phyloP scores from a whole-genome alignment of 352 stramenopile genomes.

The Phytopythium helicoides region DNA sequence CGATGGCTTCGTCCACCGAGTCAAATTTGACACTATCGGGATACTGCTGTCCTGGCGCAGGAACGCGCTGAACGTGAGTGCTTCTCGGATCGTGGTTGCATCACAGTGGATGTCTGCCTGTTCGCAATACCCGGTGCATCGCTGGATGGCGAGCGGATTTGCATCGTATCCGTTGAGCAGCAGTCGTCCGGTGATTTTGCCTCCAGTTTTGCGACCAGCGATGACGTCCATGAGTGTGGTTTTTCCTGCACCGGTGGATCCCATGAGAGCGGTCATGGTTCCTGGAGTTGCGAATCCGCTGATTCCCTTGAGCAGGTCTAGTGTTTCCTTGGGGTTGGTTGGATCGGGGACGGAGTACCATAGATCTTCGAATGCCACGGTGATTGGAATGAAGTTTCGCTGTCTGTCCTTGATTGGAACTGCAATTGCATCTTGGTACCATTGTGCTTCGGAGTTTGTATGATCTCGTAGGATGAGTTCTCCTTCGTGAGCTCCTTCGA shows the following conservation, averaged over 20 bases:
- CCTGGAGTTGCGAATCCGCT: constrained; percentile 30
- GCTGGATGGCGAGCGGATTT: constrained; percentile 13
- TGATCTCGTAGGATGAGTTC: constrained; percentile 6
- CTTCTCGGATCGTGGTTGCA: constrained; percentile 37
- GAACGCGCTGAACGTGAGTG: constrained; percentile 77
- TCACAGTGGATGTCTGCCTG: constrained; percentile 20
- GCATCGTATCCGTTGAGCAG: constrained; percentile 75
- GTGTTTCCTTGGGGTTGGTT: constrained; percentile 12
- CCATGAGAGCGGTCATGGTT: constrained; percentile 38
- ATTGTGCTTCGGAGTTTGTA: constrained; percentile 10
- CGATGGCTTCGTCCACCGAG: constrained; percentile 22
- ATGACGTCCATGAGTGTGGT: too few relatives aligned
- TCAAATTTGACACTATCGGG: constrained; percentile 15
- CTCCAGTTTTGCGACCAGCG: constrained; percentile 81
- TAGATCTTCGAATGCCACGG: constrained; percentile 33
- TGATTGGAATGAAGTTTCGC: constrained; percentile 25
- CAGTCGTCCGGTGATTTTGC: constrained; percentile 67
- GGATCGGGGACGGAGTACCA: constrained; percentile 16
- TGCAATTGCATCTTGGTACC: not conserved
- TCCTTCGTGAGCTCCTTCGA: constrained; percentile 9
- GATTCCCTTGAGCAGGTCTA: constrained; percentile 37
- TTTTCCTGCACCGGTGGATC: constrained; percentile 26
- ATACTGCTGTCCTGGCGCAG: constrained; percentile 30
- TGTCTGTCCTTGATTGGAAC: not conserved
- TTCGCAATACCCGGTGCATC: constrained; percentile 15